A percentile compares a stretch with the other conserved stretches of the same genome.
phyloP scores from a whole-genome alignment of 148 eudicot genomes.

The Rhododendron simsii region DNA sequence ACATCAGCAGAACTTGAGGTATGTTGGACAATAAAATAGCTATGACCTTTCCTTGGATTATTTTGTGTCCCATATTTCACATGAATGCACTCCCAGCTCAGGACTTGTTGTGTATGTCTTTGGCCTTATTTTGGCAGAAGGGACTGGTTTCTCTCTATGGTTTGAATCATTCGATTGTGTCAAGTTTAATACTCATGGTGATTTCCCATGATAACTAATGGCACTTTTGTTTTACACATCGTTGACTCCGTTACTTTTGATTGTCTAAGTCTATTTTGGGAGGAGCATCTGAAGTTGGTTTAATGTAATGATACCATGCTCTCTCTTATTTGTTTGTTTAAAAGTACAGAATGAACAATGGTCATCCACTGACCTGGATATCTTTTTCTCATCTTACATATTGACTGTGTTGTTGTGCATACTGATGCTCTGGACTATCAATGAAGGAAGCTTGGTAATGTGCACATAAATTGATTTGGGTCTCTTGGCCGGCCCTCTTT shows the following conservation, averaged over 20 bases:
- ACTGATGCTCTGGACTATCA: no score
- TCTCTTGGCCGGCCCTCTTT: no score
- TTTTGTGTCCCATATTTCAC: neutral
- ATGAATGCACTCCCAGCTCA: neutral
- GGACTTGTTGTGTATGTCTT: neutral
- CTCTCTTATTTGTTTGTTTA: neutral
- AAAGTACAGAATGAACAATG: neutral
- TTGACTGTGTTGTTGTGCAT: no score
- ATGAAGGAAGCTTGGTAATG: no score
- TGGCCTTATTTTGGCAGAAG: neutral
- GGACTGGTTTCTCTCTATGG: neutral
- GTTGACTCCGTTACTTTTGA: neutral
- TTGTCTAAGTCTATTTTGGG: neutral
- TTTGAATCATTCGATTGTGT: neutral
- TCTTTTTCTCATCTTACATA: neutral
- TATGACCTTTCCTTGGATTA: neutral
- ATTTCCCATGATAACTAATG: neutral
- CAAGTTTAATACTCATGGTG: neutral
- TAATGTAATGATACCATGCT: neutral
- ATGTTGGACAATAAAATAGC: slow-evolving; percentile 1
- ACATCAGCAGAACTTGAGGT: slow-evolving; percentile 84
- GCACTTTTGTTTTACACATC: neutral
- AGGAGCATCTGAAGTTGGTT: neutral
- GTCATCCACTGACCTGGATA: neutral
- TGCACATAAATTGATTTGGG: no score